phyloP scores from a whole-genome alignment of 129 eudicot genomes.

The Rutidosis leptorrhynchoides region DNA sequence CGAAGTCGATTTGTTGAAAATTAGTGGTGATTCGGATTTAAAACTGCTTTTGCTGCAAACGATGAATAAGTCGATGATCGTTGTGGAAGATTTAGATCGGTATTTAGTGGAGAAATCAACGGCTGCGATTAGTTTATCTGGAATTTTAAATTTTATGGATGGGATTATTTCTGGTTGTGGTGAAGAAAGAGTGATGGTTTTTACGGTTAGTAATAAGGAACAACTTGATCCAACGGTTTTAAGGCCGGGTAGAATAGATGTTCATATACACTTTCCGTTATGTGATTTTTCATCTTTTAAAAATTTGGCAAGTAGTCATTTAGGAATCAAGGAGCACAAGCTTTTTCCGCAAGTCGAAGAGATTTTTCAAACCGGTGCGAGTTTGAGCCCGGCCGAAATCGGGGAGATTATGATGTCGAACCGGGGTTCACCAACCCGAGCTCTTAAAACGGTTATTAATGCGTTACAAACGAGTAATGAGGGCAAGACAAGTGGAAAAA shows the following conservation, averaged over 20 bases:
- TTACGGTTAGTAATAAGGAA: constrained; percentile 67
- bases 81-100: constrained; percentile 71
- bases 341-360: constrained; percentile 83
- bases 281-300: constrained; percentile 79
- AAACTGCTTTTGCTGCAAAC: constrained; percentile 64
- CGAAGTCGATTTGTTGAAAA: constrained; percentile 59
- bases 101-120: constrained; percentile 46
- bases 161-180: constrained; percentile 76
- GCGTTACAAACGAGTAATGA: constrained; percentile 45
- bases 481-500: constrained; percentile 2
- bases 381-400: constrained; percentile 78
- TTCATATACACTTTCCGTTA: constrained; percentile 67
- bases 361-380: constrained; percentile 70
- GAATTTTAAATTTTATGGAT: constrained; percentile 80
- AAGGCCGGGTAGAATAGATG: constrained; percentile 82
- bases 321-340: constrained; percentile 84
- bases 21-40: constrained; percentile 60
- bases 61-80: constrained; percentile 57
- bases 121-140: constrained; percentile 48
- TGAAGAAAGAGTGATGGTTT: constrained; percentile 88
- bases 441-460: constrained; percentile 64
- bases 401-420: constrained; percentile 87
- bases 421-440: constrained; percentile 78
- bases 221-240: constrained; percentile 57
- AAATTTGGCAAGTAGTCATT: constrained; percentile 61